Evolutionary conservation across 768 basidiomycete species (phyloP).

Genomic region (Pulveroboletus sp.): DNA sequence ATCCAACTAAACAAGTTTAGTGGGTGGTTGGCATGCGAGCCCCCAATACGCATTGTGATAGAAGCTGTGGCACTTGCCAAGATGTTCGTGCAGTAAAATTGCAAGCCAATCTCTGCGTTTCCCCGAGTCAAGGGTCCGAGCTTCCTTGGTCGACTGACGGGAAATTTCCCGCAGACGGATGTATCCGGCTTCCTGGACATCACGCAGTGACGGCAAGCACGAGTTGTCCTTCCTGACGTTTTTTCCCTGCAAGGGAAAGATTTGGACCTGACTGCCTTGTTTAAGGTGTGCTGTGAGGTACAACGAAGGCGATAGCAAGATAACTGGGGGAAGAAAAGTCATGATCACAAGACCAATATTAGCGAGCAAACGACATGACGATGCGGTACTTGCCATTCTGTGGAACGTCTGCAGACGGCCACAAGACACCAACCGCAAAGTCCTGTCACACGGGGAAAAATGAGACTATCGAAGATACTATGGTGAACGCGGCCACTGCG

Average conservation of each 20-base stretch:
- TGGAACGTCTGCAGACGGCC: conserved; percentile 69
- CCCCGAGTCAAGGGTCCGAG: conserved; percentile 18
- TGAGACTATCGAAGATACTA: conserved; percentile 12
- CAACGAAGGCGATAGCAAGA: conserved; percentile 54
- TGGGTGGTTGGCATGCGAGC: conserved; percentile 4
- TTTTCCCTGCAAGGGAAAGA: conserved; percentile 48
- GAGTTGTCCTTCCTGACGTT: conserved; percentile 34
- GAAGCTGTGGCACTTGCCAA: conserved; percentile 46
- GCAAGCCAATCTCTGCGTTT: conserved; percentile 65
- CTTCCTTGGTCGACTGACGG: conserved; percentile 12
- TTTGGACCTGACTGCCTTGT: conserved; percentile 44
- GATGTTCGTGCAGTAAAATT: conserved; percentile 60
- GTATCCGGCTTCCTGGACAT: conserved; percentile 48
- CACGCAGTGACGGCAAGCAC: conserved; percentile 49
- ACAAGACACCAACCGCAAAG: conserved; percentile 67
- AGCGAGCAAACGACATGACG: conserved; percentile 6
- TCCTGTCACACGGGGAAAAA: conserved; percentile 37
- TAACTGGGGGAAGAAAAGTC: conserved; percentile 36
- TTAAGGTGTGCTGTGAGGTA: conserved; percentile 59
- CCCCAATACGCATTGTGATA: background rate
- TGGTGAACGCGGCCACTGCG: conserved; percentile 2
- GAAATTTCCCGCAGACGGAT: conserved; percentile 53
- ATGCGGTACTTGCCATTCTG: conserved; percentile 49
- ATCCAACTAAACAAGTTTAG: conserved; percentile 51
- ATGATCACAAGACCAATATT: conserved; percentile 12